Conservation (phyloP, 805 yeast species). For the Spathaspora boniae region DNA sequence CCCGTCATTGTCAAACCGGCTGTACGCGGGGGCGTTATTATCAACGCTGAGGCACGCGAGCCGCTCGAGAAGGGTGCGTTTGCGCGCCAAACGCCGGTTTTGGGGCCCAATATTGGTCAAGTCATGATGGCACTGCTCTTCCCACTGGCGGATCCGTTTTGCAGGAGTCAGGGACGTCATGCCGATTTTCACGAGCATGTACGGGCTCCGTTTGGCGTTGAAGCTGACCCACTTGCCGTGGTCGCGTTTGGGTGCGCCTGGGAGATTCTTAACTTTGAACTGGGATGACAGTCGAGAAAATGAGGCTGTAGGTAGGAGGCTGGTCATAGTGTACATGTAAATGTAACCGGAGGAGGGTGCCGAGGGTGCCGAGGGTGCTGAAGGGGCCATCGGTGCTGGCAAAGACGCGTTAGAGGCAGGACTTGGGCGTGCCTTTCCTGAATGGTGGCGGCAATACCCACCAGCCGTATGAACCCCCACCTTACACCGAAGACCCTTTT, state of each 20-base stretch:
- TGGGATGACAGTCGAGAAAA: constrained; percentile 5
- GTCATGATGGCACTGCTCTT: constrained; percentile 46
- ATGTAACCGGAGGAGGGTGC: no score
- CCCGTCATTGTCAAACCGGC: constrained; percentile 27
- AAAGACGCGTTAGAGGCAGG: neutral
- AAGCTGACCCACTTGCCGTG: constrained; percentile 29
- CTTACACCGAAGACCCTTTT: constrained; percentile 39
- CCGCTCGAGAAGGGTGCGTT: constrained; percentile 7
- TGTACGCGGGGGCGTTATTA: constrained; percentile 3
- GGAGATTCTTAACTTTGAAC: constrained; percentile 36
- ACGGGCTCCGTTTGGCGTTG: constrained; percentile 32
- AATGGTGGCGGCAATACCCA: constrained; percentile 36
- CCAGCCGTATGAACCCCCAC: constrained; percentile 11
- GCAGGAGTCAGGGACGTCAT: constrained; percentile 47
- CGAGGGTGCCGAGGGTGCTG: constrained; percentile 8
- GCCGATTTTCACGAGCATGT: constrained; percentile 49
- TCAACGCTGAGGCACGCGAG: constrained; percentile 5
- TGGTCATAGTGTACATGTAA: constrained; percentile 47
- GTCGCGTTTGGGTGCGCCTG: constrained; percentile 14
- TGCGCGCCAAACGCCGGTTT: constrained; percentile 9
- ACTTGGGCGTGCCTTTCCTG: constrained; percentile 7
- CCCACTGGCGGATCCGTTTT: constrained; percentile 49
- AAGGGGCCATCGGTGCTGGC: neutral
- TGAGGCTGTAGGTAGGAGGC: constrained; percentile 25
- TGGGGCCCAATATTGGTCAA: constrained; percentile 37